Evolutionary conservation across 306 rosid species (phyloP).

Genomic region (Inga oerstediana): DNA sequence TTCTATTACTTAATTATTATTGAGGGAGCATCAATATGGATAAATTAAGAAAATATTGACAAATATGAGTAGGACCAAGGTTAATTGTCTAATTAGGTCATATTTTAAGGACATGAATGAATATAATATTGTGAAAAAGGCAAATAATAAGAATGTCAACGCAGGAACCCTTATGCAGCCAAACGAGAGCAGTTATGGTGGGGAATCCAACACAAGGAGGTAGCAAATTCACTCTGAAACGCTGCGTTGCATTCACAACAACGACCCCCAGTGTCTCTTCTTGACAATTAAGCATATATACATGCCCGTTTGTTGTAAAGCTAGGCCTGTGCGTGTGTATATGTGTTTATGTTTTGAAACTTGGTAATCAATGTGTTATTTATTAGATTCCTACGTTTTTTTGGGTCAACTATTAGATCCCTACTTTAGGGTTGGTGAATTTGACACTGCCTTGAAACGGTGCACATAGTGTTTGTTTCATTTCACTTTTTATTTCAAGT

Average conservation of each 20-base stretch:
- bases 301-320: neutral
- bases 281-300: constrained; percentile 44
- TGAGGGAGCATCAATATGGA: no score
- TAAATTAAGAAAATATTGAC: no score
- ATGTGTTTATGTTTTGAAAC: no score
- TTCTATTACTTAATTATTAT: no score
- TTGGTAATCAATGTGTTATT: no score
- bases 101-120: no score
- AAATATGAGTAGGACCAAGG: no score
- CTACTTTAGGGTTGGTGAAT: constrained; percentile 50
- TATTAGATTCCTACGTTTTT: no score
- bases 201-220: neutral
- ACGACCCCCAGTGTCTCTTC: constrained; percentile 38
- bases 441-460: constrained; percentile 48
- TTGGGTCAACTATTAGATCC: constrained; percentile 3
- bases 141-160: neutral
- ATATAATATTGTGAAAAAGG: no score
- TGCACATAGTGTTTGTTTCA: constrained; percentile 24
- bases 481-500: no score
- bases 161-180: neutral
- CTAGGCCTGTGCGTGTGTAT: neutral
- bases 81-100: no score
- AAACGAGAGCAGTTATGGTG: neutral
- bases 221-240: constrained; percentile 71
- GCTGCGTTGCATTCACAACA: constrained; percentile 54